Base-by-base conservation (phyloP, 2,329 filamentous ascomycete genomes). In the Zymoseptoria ardabiliae region DNA sequence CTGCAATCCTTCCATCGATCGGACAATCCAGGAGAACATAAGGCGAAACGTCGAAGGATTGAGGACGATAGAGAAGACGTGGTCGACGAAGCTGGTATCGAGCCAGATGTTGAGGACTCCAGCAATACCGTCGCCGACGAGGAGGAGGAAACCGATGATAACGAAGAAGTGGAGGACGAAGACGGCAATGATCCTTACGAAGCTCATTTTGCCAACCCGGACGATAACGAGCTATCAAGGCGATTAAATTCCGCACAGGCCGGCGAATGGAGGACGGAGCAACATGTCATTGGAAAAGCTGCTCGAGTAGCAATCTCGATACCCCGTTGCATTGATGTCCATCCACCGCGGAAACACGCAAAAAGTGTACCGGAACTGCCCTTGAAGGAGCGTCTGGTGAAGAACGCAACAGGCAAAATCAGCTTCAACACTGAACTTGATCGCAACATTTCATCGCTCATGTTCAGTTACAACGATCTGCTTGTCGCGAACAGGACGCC, bases 381-480 rank as follows among this genome's bases (percentile, higher is more conserved):
- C 66, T 79, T 94, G 59, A 96, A 95, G 74, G 82, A 85, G 63
- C 88, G 86, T 68, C 76, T 96, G 23, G 76, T 21, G 79, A 83
- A 57, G 75, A 79, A 9, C 80, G 84, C 22, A 72, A 73, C 19
- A 79, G 82, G 55, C 78, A 83, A 65, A 75, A 84, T 52, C 74
- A 75, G 76, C 3, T 85, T 96, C 59, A 84, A 2, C 41, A 53
- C 50, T 57, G 74, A 79, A 0, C 72, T 86, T 0, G 85, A 91
- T 68, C 82, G 86, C 66, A 78, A 81, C 1, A 69, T 97, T 45
- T 85, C 87, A 2, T 83, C 88, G 0, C 79, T 88, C 9, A 78
- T 96, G 0, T 96, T 95, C 72, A 85, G 85, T 65, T 96, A 97
- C 70, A 83, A 85, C 57, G 93, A 97, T 70, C 67, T 96, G 1